Evolutionary conservation across 2,329 filamentous ascomycete species (phyloP), one percentile per base, ranked within the genome.

Genomic region (Alternaria solani): DNA sequence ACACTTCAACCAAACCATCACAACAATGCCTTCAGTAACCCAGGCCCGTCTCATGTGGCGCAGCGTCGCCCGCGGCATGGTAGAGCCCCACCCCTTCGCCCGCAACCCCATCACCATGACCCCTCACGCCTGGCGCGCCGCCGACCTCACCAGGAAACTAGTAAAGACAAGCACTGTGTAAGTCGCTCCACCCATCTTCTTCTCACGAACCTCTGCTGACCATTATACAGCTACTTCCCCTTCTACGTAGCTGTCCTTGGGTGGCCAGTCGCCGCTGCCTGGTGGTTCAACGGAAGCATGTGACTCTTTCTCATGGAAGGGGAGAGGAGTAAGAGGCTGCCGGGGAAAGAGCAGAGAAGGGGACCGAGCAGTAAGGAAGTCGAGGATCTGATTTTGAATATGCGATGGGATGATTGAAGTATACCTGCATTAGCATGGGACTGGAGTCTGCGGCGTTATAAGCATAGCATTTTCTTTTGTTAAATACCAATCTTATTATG

Each of bases 11-110:
- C 39, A 55, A 34, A 30, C 23, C 12, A 36, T n/a, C 38, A 62
- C 44, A 43, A 60, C 57, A 53, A 77, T 77, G 74, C 73, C 74
- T 42, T 74, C 72, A 18, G 51, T 72, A 62, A 75, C 73, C 28
- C 70, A 69, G 59, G 65, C 66, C 53, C 71, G 73, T 61, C 47
- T 64, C 56, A 72, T 78, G 65, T 67, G 77, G 65, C 72, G 74
- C 65, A 67, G 64, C 53, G 69, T 74, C 20, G 60, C 76, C 25
- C 69, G 69, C 60, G 66, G 72, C 62, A 73, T 78, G 63, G 69
- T 73, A 3, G 77, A 79, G 51, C 71, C 75, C 2, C 77, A 78
- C 63, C 77, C 77, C 5, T 75, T 75, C 57, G 70, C 68, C 6
- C 73, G 77, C 44, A 73, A 72, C 60, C 74, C 76, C 1, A 53